These are phyloP conservation scores for Phytophthora sp. DNA, from an alignment of 352 stramenopile genomes.

Conservation along the genomic window DNA sequence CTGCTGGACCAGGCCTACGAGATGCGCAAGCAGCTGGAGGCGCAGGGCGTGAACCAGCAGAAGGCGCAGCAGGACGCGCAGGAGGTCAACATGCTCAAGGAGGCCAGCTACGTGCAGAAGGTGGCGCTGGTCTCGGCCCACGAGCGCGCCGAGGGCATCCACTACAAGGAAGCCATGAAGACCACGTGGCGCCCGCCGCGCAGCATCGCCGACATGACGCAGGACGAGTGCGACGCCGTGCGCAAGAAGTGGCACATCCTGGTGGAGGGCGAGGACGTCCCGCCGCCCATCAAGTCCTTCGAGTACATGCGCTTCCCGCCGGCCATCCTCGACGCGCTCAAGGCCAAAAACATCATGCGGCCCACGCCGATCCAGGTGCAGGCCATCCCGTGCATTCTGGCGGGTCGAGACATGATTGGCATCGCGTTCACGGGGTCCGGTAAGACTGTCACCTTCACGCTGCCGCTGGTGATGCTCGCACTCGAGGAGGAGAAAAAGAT, in stretches of 20 bases:
- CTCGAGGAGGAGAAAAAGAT: constrained; percentile 97
- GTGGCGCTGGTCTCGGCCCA: constrained; percentile 93
- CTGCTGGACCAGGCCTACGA: constrained; percentile 86
- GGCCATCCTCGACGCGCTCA: constrained; percentile 92
- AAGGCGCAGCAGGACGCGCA: constrained; percentile 82
- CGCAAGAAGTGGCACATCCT: constrained; percentile 99
- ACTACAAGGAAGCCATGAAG: constrained; percentile 91
- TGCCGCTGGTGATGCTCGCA: constrained; percentile 97
- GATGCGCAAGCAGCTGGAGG: constrained; percentile 81
- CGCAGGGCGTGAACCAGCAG: constrained; percentile 79
- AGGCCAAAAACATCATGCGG: constrained; percentile 95
- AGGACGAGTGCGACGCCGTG: constrained; percentile 89
- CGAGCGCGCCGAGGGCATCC: constrained; percentile 92
- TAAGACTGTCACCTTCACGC: constrained; percentile 98
- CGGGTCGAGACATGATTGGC: constrained; percentile 97
- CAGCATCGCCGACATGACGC: constrained; percentile 87
- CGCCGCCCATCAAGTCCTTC: constrained; percentile 97
- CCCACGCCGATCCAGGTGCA: constrained; percentile 99
- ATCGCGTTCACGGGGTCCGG: constrained; percentile 99
- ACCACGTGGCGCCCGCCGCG: constrained; percentile 93
- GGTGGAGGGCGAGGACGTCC: constrained; percentile 95
- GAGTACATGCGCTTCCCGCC: constrained; percentile 97
- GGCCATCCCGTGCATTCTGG: constrained; percentile 96
- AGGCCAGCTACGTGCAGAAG: constrained; percentile 96
- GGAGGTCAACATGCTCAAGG: constrained; percentile 94